A percentile compares a stretch with the other conserved stretches of the same genome.
Evolutionary conservation across 805 yeast species (phyloP).

Genomic region (Helenozyma rhizophorensis): DNA sequence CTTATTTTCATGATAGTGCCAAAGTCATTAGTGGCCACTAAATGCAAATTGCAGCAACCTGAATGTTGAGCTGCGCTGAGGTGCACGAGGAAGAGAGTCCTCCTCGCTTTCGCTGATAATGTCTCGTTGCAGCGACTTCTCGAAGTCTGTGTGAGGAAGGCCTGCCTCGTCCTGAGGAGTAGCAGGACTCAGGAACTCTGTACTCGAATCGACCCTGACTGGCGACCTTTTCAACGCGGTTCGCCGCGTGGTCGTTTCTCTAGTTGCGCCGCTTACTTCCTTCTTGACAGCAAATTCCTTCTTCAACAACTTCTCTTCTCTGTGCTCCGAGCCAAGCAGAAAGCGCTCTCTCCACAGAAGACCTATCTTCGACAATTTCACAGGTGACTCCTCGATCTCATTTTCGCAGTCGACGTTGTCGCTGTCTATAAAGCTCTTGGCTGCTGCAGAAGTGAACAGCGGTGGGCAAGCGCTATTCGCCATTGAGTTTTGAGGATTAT

Average conservation of each 20-base stretch:
- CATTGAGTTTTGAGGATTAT: slow-evolving; percentile 4
- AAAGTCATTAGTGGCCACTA: slow-evolving; percentile 4
- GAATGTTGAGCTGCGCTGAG: slow-evolving; percentile 1
- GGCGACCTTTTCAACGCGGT: too few relatives aligned
- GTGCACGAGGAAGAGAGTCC: background rate
- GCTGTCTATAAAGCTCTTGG: slow-evolving; percentile 9
- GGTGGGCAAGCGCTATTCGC: slow-evolving; percentile 8
- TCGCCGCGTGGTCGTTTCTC: too few relatives aligned
- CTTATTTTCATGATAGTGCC: background rate
- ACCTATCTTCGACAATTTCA: slow-evolving; percentile 15
- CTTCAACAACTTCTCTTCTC: background rate
- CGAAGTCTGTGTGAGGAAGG: background rate
- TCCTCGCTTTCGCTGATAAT: slow-evolving; percentile 14
- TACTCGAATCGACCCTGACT: background rate
- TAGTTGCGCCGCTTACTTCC: too few relatives aligned
- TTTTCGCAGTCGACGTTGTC: slow-evolving; percentile 29
- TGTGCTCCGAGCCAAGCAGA: slow-evolving; percentile 3
- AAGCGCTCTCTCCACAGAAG: slow-evolving; percentile 12
- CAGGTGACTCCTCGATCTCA: slow-evolving; percentile 40
- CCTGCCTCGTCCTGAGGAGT: slow-evolving; percentile 2
- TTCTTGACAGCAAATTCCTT: background rate
- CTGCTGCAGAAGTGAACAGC: slow-evolving; percentile 2
- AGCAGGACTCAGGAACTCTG: slow-evolving; percentile 5
- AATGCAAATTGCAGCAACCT: slow-evolving; percentile 16
- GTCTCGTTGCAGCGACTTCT: slow-evolving; percentile 13